These are phyloP conservation scores for Pseudotsuga menziesii DNA, from an alignment of 75 land plant species.

Conservation along the genomic window DNA sequence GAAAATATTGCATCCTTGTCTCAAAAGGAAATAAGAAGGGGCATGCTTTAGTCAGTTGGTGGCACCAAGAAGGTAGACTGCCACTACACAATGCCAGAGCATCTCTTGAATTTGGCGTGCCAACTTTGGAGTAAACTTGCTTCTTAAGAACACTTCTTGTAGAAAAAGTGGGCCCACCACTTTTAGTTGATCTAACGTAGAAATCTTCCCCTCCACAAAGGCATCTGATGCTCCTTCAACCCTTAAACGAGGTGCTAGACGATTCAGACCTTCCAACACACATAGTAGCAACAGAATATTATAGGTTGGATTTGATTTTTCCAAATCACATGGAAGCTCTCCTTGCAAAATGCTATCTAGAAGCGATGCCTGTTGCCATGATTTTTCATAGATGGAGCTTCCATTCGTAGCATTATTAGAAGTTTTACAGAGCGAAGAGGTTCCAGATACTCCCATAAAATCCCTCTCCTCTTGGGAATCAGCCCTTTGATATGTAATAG, in stretches of 20 bases:
- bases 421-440: conserved; percentile 25
- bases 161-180: conserved; percentile 44
- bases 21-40: conserved; percentile 98
- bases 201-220: conserved; percentile 73
- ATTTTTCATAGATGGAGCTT: conserved; percentile 36
- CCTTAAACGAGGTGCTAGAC: conserved; percentile 78
- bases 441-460: conserved; percentile 22
- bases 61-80: conserved; percentile 94
- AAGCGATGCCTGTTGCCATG: conserved; percentile 61
- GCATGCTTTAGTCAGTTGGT: conserved; percentile 84
- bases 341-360: conserved; percentile 87
- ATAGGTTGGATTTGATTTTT: conserved; percentile 78
- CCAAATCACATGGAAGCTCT: conserved; percentile 95
- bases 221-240: conserved; percentile 54
- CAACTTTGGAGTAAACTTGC: conserved; percentile 86
- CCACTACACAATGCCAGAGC: conserved; percentile 95
- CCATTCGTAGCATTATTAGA: conserved; percentile 32
- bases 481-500: conserved; percentile 82
- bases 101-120: conserved; percentile 94
- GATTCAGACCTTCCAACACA: conserved; percentile 77
- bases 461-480: conserved; percentile 41
- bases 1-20: conserved; percentile 87
- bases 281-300: conserved; percentile 69
- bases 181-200: conserved; percentile 36
- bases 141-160: conserved; percentile 72